phyloP scores from a whole-genome alignment of 768 basidiomycete species.

The Tulasnella sp. region DNA sequence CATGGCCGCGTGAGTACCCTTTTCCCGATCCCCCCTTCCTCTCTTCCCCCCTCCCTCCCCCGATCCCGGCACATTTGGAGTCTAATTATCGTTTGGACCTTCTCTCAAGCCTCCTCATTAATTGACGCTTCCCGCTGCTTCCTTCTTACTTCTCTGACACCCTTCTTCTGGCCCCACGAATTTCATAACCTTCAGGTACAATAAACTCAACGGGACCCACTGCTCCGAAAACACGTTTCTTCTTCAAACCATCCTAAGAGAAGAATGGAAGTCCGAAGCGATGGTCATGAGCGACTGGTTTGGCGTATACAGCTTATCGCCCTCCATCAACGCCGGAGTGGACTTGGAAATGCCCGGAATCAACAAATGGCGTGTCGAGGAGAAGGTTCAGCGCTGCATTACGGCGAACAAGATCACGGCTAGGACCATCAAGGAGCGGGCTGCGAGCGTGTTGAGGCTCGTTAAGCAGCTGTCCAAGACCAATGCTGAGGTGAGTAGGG shows the following conservation, averaged over 20 bases:
- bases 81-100: background rate
- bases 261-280: conserved; percentile 68
- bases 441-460: conserved; percentile 40
- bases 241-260: conserved; percentile 59
- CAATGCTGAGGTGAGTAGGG: conserved; percentile 64
- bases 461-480: conserved; percentile 68
- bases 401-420: conserved; percentile 51
- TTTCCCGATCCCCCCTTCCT: background rate
- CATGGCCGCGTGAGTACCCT: conserved; percentile 62
- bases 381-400: conserved; percentile 25
- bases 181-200: conserved; percentile 56
- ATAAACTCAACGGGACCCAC: conserved; percentile 50
- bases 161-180: no score
- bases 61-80: background rate
- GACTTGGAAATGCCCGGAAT: conserved; percentile 68
- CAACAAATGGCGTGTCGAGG: conserved; percentile 38
- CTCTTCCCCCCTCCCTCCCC: background rate
- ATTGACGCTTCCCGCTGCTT: background rate
- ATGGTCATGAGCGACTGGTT: conserved; percentile 65
- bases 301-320: conserved; percentile 51
- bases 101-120: background rate
- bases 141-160: background rate
- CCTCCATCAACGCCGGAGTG: conserved; percentile 61
- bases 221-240: conserved; percentile 58
- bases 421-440: conserved; percentile 38